phyloP scores from a whole-genome alignment of 768 basidiomycete species.

The Rhizopogon roseolus region DNA sequence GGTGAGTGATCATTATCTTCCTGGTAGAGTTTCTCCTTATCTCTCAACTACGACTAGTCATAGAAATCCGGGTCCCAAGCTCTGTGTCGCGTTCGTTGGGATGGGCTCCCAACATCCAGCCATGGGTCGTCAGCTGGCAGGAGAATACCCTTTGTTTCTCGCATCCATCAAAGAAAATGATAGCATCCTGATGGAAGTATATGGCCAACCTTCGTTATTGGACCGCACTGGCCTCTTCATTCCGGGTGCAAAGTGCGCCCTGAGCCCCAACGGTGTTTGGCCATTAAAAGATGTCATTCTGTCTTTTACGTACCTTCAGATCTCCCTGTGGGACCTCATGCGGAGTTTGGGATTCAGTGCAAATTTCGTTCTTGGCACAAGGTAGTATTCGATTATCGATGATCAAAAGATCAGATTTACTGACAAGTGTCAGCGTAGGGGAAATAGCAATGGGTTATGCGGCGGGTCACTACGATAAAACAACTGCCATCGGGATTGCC shows the following conservation, averaged over 20 bases:
- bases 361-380: slow-evolving; percentile 30
- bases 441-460: slow-evolving; percentile 35
- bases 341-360: slow-evolving; percentile 26
- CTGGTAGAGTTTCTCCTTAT: background rate
- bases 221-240: slow-evolving; percentile 29
- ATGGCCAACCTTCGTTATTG: slow-evolving; percentile 25
- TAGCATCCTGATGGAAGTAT: slow-evolving; percentile 24
- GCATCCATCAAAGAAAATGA: slow-evolving; percentile 26
- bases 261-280: slow-evolving; percentile 24
- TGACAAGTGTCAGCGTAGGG: slow-evolving; percentile 17
- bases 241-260: slow-evolving; percentile 18
- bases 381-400: slow-evolving; percentile 9
- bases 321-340: slow-evolving; percentile 29
- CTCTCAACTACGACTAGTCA: background rate
- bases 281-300: slow-evolving; percentile 28
- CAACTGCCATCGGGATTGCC: slow-evolving; percentile 30
- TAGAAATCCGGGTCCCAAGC: slow-evolving; percentile 17
- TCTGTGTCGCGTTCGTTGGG: slow-evolving; percentile 31
- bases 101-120: slow-evolving; percentile 31
- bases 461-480: slow-evolving; percentile 30
- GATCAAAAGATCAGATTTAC: background rate
- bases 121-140: slow-evolving; percentile 33
- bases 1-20: background rate
- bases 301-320: slow-evolving; percentile 28
- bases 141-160: slow-evolving; percentile 27